Evolutionary conservation across 1,284 basidiomycete genomes (phyloP).

Genomic region (Puccinia brachypodii): DNA sequence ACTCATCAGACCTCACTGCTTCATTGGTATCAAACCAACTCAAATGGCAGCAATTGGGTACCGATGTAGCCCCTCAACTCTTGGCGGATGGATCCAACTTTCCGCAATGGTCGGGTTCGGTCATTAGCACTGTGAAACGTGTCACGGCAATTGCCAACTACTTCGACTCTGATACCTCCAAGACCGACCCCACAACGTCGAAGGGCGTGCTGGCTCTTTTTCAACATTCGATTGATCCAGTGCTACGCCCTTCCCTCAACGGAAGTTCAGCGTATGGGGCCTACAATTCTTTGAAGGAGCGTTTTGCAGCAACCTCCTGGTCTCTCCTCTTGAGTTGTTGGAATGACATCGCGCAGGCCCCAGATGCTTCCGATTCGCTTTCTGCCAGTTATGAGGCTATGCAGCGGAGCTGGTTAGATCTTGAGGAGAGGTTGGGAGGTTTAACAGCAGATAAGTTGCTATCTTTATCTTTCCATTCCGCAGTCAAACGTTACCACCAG

Average conservation of each 20-base stretch:
- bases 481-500: background rate
- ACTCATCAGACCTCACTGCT: background rate
- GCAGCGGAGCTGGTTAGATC: background rate
- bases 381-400: background rate
- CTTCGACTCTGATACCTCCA: too few relatives aligned
- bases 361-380: background rate
- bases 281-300: background rate
- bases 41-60: background rate
- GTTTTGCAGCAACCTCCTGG: background rate
- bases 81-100: background rate
- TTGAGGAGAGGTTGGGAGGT: background rate
- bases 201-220: background rate
- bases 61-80: background rate
- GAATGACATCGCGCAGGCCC: background rate
- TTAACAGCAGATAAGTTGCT: background rate
- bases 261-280: background rate
- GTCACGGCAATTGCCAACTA: too few relatives aligned
- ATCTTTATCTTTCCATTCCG: background rate
- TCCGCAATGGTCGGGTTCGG: background rate
- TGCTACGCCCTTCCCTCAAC: slow-evolving; percentile 7
- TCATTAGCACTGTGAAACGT: too few relatives aligned
- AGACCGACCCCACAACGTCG: too few relatives aligned
- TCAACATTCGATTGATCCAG: background rate
- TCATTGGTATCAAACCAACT: background rate
- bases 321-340: background rate